Base-by-base conservation (phyloP, 441 rosid species). In the Euphorbia celastroides region DNA sequence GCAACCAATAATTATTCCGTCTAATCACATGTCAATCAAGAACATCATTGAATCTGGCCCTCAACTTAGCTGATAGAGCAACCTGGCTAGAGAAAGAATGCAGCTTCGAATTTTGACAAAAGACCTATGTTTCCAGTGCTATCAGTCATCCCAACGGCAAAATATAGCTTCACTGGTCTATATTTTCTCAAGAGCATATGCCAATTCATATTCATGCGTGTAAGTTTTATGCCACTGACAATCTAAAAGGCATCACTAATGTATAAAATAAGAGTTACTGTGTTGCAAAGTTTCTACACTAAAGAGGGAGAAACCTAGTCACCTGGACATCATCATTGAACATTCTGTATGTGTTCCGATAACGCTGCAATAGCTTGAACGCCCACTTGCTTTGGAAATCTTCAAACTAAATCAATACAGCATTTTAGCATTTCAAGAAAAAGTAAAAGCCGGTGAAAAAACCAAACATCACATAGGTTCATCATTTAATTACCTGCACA, bases 371-470 rank as follows among this genome's bases (percentile, higher is more conserved):
- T 73, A 94, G 78, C 83, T 94, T 92, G 81, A 94, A 89, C 44
- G 99, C 99, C 99, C 99, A 94, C 82, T 94, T 94, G 91, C 99
- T 94, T 82, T 92, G 97, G 79, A 94, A 94, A 85, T 94, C 99
- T 83, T 94, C 99, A 79, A 94, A 94, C 99, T 94, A 81, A 74
- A 79, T 59, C 70, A 70, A 70, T 64, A n/a, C n/a, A 65, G 69
- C 54, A n/a, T 44, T 44, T 67, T 51, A 71, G 57, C 30, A 75
- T 55, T 62, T 60, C 51, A 16, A 54, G 55, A 55, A 66, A n/a
- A 69, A 60, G 62, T 36, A 27, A 31, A 30, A 64, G 12, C 32
- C 2, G 2, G 12, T 27, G 36, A 2, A 12, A 3, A 56, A 23
- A 8, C 9, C 9, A n/a, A 8, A 65, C n/a, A 66, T 27, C 56